Evolutionary conservation across 805 yeast genomes (phyloP).

Genomic region (Phaffomyces thermotolerans): DNA sequence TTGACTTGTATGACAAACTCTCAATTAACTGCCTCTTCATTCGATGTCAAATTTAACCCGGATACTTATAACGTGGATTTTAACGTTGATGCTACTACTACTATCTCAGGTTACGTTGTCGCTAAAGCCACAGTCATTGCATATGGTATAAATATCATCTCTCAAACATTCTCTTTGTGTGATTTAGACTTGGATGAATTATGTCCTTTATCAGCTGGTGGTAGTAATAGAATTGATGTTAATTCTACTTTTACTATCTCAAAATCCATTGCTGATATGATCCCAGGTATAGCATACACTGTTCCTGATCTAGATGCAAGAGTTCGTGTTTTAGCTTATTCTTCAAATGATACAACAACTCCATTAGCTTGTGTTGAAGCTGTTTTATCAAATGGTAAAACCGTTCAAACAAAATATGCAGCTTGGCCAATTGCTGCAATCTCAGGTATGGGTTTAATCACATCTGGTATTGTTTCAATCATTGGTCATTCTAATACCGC

Average conservation of each 20-base stretch:
- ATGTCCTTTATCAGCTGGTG: slow-evolving; percentile 76
- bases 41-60: slow-evolving; percentile 71
- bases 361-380: slow-evolving; percentile 93
- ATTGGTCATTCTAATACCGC: slow-evolving; percentile 88
- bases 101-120: slow-evolving; percentile 58
- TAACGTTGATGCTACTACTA: slow-evolving; percentile 70
- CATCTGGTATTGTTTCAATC: slow-evolving; percentile 75
- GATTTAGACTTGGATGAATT: slow-evolving; percentile 43
- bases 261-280: slow-evolving; percentile 34
- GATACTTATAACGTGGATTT: slow-evolving; percentile 53
- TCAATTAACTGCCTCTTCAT: slow-evolving; percentile 74
- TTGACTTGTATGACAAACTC: slow-evolving; percentile 91
- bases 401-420: slow-evolving; percentile 88
- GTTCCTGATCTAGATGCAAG: slow-evolving; percentile 93
- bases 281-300: slow-evolving; percentile 83
- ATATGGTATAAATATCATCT: slow-evolving; percentile 68
- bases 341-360: slow-evolving; percentile 37
- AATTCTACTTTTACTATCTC: slow-evolving; percentile 40
- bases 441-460: slow-evolving; percentile 79
- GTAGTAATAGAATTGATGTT: slow-evolving; percentile 81
- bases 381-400: slow-evolving; percentile 75
- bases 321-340: slow-evolving; percentile 65
- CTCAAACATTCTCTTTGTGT: slow-evolving; percentile 57
- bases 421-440: slow-evolving; percentile 92
- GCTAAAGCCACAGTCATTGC: slow-evolving; percentile 64